phyloP scores from a whole-genome alignment of 352 stramenopile species.

The Chrysophaeum taylorii region DNA sequence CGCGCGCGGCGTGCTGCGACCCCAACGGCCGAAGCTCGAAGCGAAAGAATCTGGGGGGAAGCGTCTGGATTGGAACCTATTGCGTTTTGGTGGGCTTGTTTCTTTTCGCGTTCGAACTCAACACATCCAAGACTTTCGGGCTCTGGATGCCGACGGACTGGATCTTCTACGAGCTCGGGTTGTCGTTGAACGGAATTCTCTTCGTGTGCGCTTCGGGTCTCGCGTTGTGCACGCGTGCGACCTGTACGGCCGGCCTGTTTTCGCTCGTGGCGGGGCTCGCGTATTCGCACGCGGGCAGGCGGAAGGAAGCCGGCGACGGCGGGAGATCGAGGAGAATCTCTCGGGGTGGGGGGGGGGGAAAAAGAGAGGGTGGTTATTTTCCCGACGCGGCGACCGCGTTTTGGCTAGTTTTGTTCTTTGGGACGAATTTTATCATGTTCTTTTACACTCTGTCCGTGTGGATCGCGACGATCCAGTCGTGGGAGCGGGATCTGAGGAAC shows the following conservation, averaged over 20 bases:
- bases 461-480: not conserved
- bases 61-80: constrained; percentile 8
- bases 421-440: constrained; percentile 9
- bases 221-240: constrained; percentile 13
- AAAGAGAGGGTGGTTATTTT: constrained; percentile 15
- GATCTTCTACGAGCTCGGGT: constrained; percentile 16
- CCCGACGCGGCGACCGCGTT: constrained; percentile 14
- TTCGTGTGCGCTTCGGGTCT: constrained; percentile 20
- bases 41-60: constrained; percentile 5
- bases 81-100: constrained; percentile 15
- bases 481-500: constrained; percentile 13
- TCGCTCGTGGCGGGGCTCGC: constrained; percentile 14
- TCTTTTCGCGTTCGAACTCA: constrained; percentile 18
- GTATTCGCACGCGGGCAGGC: constrained; percentile 15
- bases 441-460: not conserved
- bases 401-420: constrained; percentile 10
- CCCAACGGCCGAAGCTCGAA: not conserved
- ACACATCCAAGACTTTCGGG: constrained; percentile 18
- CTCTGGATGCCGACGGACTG: constrained; percentile 23
- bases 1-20: not conserved
- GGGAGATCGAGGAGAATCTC: not conserved
- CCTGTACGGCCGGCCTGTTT: constrained; percentile 13
- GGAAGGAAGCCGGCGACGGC: constrained; percentile 27
- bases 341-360: not conserved
- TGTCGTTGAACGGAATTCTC: constrained; percentile 21